Evolutionary conservation across 129 eudicot species (phyloP).

Genomic region (Centella asiatica): DNA sequence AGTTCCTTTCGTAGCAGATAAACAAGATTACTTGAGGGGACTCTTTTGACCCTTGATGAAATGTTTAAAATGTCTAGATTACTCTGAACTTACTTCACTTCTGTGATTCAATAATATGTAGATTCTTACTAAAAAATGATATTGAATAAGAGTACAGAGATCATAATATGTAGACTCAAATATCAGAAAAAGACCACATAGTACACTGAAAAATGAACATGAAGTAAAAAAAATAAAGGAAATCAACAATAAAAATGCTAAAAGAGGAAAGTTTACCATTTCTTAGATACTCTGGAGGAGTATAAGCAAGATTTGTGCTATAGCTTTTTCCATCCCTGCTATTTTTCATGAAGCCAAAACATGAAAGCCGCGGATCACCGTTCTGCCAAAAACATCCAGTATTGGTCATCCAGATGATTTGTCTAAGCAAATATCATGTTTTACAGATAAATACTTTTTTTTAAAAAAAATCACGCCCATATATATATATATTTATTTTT

Average conservation of each 20-base stretch:
- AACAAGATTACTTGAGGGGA: no score
- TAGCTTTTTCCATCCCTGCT: conserved; percentile 95
- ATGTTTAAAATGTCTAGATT: no score
- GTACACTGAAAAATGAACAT: neutral
- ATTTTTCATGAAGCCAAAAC: conserved; percentile 92
- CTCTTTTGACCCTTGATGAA: no score
- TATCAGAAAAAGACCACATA: no score
- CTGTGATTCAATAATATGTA: no score
- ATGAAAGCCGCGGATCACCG: conserved; percentile 92
- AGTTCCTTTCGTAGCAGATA: no score
- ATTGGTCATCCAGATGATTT: neutral
- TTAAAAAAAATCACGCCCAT: neutral
- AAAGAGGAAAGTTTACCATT: conserved; percentile 40
- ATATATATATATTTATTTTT: neutral
- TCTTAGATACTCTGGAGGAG: conserved; percentile 90
- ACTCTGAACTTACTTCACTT: no score
- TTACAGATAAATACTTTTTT: neutral
- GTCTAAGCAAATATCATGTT: conserved; percentile 1
- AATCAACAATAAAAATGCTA: neutral
- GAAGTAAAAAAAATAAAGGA: neutral
- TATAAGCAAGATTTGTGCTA: conserved; percentile 93
- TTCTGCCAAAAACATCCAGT: conserved; percentile 39
- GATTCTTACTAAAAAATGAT: no score
- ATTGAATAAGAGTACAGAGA: no score
- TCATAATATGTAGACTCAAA: no score